Evolutionary conservation across 331 rosid species (phyloP), one percentile per base, ranked within the genome.

Genomic region (Malus hybrid): DNA sequence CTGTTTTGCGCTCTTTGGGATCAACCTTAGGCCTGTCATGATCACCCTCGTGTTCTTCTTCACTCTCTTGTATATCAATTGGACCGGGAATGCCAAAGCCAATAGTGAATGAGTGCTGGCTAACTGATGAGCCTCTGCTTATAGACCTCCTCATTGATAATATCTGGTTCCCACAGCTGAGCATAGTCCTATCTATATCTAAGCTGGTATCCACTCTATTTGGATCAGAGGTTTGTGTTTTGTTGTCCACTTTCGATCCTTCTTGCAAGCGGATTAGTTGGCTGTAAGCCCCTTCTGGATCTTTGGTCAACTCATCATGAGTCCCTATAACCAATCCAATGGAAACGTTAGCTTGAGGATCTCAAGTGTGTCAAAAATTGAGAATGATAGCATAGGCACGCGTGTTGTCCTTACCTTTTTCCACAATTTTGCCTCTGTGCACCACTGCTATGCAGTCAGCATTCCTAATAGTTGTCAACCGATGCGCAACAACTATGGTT

Each of bases 401-500:
- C 48, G 14, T 42, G 14, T 42, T 42, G 59, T 10, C 57, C 42
- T 67, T 61, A 83, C 95, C 92, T 79, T 73, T 46, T 80, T 87
- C 96, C 64, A 90, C 84, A 70, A 90, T 80, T 80, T 86, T 86
- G 54, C 96, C 96, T 74, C 71, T 82, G 74, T 87, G 85, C 68
- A 90, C 89, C 66, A 90, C 90, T 31, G 92, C 92, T 77, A 90
- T 90, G 56, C 55, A 52, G 64, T 87, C 87, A 14, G 96, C 88
- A 73, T 90, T 86, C 77, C 90, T 82, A 39, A 87, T 80, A 7
- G 96, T 90, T 14, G 89, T 87, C 81, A 90, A 80, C 36, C 96
- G 89, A 84, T 90, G 96, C 18, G 96, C 92, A 72, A 90, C 92
- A 44, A 90, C 88, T 39, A 86, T 75, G 12, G 96, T 90, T 1